Conservation (phyloP, 192 early-diverging fungal species). For the Gonapodya sp. region DNA sequence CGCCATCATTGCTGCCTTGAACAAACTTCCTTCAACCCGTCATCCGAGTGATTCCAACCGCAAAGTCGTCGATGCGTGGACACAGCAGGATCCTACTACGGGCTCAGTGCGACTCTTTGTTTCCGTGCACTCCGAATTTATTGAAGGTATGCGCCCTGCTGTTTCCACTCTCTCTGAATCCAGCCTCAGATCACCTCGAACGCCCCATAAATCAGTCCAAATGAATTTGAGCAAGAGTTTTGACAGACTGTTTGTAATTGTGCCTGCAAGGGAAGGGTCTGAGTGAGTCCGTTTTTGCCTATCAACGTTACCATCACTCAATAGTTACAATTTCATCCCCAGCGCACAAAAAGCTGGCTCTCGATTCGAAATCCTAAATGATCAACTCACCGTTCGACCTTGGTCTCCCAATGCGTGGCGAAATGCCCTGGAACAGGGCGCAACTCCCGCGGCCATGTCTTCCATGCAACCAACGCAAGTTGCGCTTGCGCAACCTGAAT, state of each 20-base stretch:
- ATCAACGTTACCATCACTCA: neutral
- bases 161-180: neutral
- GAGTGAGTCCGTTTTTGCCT: neutral
- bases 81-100: neutral
- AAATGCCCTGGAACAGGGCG: neutral
- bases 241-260: neutral
- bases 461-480: no score
- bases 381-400: neutral
- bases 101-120: neutral
- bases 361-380: neutral
- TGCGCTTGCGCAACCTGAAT: no score
- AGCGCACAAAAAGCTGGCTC: neutral
- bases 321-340: neutral
- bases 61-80: constrained; percentile 2
- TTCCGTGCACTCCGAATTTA: neutral
- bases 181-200: neutral
- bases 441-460: neutral
- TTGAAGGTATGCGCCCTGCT: neutral
- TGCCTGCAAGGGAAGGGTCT: neutral
- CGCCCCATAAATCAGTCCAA: neutral
- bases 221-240: neutral
- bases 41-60: neutral
- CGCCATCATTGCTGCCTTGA: neutral
- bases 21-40: neutral
- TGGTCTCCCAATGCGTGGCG: constrained; percentile 4